These are phyloP conservation scores for Evernia prunastri DNA, from an alignment of 495 filamentous ascomycete species.

Conservation along the genomic window DNA sequence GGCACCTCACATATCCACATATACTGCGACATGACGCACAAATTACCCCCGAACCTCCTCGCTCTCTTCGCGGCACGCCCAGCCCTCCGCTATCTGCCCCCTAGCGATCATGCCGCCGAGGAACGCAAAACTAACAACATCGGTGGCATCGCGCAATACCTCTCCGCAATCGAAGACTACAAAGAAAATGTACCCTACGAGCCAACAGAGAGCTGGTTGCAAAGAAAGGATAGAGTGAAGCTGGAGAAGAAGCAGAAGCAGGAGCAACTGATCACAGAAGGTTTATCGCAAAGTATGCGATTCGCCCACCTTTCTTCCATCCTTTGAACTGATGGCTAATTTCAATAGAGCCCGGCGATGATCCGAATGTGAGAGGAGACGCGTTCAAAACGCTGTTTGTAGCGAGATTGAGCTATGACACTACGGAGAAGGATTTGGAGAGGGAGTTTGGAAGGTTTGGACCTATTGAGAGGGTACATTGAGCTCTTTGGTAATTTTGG, in stretches of 20 bases:
- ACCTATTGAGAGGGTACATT: slow-evolving; percentile 80
- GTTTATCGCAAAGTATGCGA: slow-evolving; percentile 59
- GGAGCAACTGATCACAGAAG: slow-evolving; percentile 59
- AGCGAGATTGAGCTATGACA: slow-evolving; percentile 79
- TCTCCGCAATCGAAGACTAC: slow-evolving; percentile 62
- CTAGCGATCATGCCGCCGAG: slow-evolving; percentile 75
- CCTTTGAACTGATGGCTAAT: slow-evolving; percentile 21
- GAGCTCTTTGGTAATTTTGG: not conserved
- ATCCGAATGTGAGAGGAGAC: slow-evolving; percentile 83
- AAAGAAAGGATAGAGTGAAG: slow-evolving; percentile 72
- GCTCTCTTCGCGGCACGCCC: slow-evolving; percentile 92
- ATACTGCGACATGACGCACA: slow-evolving; percentile 71
- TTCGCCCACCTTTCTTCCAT: slow-evolving; percentile 21
- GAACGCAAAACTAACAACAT: slow-evolving; percentile 68
- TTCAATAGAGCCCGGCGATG: slow-evolving; percentile 57
- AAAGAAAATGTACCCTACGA: slow-evolving; percentile 66
- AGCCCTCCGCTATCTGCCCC: slow-evolving; percentile 81
- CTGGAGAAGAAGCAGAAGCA: slow-evolving; percentile 65
- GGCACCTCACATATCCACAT: not conserved
- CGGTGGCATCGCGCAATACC: slow-evolving; percentile 63
- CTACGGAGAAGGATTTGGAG: slow-evolving; percentile 83
- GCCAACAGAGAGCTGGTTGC: slow-evolving; percentile 87
- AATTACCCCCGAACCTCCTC: slow-evolving; percentile 85
- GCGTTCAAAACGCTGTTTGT: slow-evolving; percentile 94
- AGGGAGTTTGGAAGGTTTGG: slow-evolving; percentile 92